A percentile compares a stretch with the other conserved stretches of the same genome.
phyloP scores from a whole-genome alignment of 306 rosid species.

The Quercus robur region DNA sequence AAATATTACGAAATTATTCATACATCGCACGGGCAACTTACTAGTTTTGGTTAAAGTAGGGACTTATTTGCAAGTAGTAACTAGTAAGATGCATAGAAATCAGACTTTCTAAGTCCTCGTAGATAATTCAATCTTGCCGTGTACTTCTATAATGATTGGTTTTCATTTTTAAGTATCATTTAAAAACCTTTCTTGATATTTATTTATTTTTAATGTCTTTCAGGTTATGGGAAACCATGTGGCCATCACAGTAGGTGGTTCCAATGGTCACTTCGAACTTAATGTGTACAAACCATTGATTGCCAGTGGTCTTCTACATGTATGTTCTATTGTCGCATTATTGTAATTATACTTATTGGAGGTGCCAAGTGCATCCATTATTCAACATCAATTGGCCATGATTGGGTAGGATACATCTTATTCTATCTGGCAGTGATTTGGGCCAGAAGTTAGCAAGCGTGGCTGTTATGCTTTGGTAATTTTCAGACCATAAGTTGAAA shows the following conservation, averaged over 20 bases:
- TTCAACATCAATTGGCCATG: not conserved
- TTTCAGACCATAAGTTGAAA: not conserved
- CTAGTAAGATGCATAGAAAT: not conserved
- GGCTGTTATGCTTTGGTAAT: not conserved
- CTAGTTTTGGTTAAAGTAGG: not conserved
- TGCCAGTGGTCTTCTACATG: constrained; percentile 76
- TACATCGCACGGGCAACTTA: too few relatives aligned
- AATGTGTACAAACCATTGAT: constrained; percentile 97
- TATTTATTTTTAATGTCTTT: not conserved
- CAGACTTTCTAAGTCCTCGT: not conserved
- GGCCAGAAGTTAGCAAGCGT: not conserved
- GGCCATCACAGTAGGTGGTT: constrained; percentile 90
- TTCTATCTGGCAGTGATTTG: not conserved
- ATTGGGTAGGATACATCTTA: not conserved
- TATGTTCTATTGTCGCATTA: constrained; percentile 35
- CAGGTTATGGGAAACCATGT: constrained; percentile 99
- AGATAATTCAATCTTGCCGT: not conserved
- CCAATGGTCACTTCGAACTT: constrained; percentile 98
- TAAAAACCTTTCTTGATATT: not conserved
- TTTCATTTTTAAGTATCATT: constrained; percentile 1
- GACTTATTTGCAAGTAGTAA: constrained; percentile 4
- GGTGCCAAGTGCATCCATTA: not conserved
- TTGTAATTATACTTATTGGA: constrained; percentile 1
- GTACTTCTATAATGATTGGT: not conserved
- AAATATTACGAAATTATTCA: too few relatives aligned